Evolutionary conservation across 495 filamentous ascomycete species (phyloP).

Genomic region (Astrocystis sublimbata): DNA sequence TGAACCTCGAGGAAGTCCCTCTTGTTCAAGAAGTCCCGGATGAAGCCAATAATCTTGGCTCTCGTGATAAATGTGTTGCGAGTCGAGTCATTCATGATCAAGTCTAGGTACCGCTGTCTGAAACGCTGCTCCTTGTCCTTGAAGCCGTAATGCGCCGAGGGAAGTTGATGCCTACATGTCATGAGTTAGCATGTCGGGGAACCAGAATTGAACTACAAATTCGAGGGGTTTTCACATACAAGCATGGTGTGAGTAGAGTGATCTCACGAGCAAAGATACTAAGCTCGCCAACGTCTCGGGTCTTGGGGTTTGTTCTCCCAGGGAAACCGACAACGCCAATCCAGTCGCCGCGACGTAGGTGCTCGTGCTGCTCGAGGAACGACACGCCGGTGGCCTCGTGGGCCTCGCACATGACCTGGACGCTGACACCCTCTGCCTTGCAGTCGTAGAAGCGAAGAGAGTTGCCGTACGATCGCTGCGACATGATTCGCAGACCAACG

Average conservation of each 20-base stretch:
- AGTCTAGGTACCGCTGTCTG: slow-evolving; percentile 88
- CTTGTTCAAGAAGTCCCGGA: slow-evolving; percentile 83
- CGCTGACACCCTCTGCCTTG: slow-evolving; percentile 65
- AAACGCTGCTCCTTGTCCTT: slow-evolving; percentile 91
- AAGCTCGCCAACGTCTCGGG: slow-evolving; percentile 80
- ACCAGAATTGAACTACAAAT: too few relatives aligned
- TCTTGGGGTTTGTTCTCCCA: slow-evolving; percentile 88
- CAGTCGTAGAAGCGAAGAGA: slow-evolving; percentile 96
- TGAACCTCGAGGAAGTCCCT: slow-evolving; percentile 92
- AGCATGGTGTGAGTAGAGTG: slow-evolving; percentile 80
- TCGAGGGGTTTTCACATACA: slow-evolving; percentile 48
- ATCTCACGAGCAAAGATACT: slow-evolving; percentile 91
- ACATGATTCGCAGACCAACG: slow-evolving; percentile 84
- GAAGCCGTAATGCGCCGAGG: slow-evolving; percentile 88
- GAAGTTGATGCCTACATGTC: slow-evolving; percentile 67
- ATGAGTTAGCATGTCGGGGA: too few relatives aligned
- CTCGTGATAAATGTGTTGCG: slow-evolving; percentile 80
- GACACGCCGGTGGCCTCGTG: slow-evolving; percentile 63
- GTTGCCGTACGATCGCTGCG: slow-evolving; percentile 75
- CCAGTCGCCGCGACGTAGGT: slow-evolving; percentile 79
- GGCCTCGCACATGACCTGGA: slow-evolving; percentile 90
- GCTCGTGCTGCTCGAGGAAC: slow-evolving; percentile 87
- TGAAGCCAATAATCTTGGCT: slow-evolving; percentile 79
- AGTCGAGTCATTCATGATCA: slow-evolving; percentile 90
- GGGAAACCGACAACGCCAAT: slow-evolving; percentile 75